phyloP scores from a whole-genome alignment of 345 rosid genomes.

The Salix viminalis region DNA sequence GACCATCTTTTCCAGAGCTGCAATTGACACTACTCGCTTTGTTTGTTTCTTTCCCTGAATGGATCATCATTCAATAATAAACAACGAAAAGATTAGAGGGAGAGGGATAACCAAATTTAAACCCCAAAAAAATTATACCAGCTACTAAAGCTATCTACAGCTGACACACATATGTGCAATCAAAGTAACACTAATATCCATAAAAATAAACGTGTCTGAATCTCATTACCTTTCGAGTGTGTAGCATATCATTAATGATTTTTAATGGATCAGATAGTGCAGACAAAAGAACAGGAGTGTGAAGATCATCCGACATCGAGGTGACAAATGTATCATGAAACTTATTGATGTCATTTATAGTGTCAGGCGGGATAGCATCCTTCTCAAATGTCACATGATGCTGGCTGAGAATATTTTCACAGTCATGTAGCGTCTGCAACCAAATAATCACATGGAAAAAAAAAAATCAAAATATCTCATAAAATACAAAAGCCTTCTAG shows the following conservation, averaged over 20 bases:
- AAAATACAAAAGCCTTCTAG: background rate
- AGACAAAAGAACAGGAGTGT: slow-evolving; percentile 70
- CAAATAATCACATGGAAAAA: slow-evolving; percentile 12
- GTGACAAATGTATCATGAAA: slow-evolving; percentile 52
- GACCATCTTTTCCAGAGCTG: slow-evolving; percentile 58
- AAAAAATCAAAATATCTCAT: background rate
- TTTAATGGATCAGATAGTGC: slow-evolving; percentile 85
- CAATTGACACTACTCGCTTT: slow-evolving; percentile 60
- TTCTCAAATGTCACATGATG: slow-evolving; percentile 27
- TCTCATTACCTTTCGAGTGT: slow-evolving; percentile 66
- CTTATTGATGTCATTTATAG: slow-evolving; percentile 35
- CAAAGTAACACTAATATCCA: background rate
- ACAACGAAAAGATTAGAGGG: too few species aligned
- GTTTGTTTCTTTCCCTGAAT: slow-evolving; percentile 79
- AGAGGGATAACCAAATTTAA: too few species aligned
- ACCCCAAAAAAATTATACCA: background rate
- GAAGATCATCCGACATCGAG: slow-evolving; percentile 96
- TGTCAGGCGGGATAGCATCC: slow-evolving; percentile 48
- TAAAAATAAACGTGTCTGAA: background rate
- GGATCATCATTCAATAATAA: slow-evolving; percentile 3
- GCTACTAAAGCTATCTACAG: background rate
- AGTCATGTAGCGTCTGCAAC: slow-evolving; percentile 74
- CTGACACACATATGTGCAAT: background rate
- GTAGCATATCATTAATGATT: slow-evolving; percentile 72
- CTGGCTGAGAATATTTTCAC: slow-evolving; percentile 53